Conservation (phyloP, 164 flowering plant genomes). For the Dillenia suffruticosa region DNA sequence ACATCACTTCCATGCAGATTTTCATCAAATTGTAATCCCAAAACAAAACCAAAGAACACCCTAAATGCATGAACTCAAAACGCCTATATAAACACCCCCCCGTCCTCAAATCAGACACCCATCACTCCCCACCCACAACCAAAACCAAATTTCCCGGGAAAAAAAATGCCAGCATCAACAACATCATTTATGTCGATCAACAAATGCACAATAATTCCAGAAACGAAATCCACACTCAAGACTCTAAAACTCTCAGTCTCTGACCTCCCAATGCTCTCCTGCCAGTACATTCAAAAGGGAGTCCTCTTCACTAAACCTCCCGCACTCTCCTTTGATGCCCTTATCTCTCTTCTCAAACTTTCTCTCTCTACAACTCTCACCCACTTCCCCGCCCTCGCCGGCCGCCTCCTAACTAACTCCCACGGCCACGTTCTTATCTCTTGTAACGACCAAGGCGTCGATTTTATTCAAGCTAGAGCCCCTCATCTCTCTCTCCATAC, state of each 20-base stretch:
- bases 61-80: conserved; percentile 25
- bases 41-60: neutral
- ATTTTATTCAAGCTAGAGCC: conserved; percentile 56
- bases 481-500: conserved; percentile 21
- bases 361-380: conserved; percentile 57
- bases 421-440: conserved; percentile 48
- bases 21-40: no score
- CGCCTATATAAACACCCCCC: conserved; percentile 5
- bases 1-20: no score
- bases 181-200: conserved; percentile 37
- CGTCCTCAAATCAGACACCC: neutral
- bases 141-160: neutral
- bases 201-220: conserved; percentile 45
- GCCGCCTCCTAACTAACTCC: conserved; percentile 54
- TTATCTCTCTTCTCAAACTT: conserved; percentile 38
- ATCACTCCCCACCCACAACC: neutral
- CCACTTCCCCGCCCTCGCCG: conserved; percentile 79
- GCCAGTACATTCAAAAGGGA: conserved; percentile 91
- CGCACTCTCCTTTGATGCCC: conserved; percentile 18
- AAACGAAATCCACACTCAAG: conserved; percentile 20
- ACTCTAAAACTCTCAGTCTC: conserved; percentile 62
- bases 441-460: conserved; percentile 73
- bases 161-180: conserved; percentile 45
- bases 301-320: conserved; percentile 47
- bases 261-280: conserved; percentile 93